These are phyloP conservation scores for Venturiaceae sp. DNA, from an alignment of 2,329 filamentous ascomycete species.

Conservation along the genomic window DNA sequence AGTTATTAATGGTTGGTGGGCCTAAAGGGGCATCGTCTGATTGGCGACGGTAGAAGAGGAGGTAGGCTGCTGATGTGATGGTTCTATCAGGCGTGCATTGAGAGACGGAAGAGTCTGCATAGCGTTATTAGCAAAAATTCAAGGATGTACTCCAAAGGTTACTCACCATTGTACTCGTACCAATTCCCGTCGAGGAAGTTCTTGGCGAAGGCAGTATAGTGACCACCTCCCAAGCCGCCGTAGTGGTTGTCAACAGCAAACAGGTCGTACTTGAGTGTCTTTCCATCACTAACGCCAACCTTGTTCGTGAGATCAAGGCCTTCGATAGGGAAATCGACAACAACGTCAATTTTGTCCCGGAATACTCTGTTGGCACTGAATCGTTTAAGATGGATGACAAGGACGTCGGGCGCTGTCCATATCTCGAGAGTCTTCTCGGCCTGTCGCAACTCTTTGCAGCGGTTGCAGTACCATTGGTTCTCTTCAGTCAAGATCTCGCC, in stretches of 20 bases:
- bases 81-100: conserved; percentile 51
- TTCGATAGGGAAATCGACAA: conserved; percentile 86
- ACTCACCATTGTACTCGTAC: conserved; percentile 94
- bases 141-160: no score
- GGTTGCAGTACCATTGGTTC: conserved; percentile 95
- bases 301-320: conserved; percentile 72
- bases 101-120: conserved; percentile 66
- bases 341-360: conserved; percentile 82
- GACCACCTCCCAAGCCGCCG: conserved; percentile 84
- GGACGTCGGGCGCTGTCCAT: conserved; percentile 92
- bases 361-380: conserved; percentile 79
- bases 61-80: conserved; percentile 71
- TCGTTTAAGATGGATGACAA: conserved; percentile 90
- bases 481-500: conserved; percentile 89
- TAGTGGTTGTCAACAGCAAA: conserved; percentile 96
- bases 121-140: conserved; percentile 22
- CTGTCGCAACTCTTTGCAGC: conserved; percentile 86
- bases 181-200: conserved; percentile 84
- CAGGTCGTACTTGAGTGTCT: conserved; percentile 79
- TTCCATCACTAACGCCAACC: conserved; percentile 71
- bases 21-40: conserved; percentile 63
- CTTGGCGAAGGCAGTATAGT: conserved; percentile 91
- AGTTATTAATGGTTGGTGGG: conserved; percentile 65
- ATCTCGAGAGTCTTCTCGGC: conserved; percentile 95
- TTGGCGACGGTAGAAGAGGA: conserved; percentile 90